These are phyloP conservation scores for Cutaneotrichosporon mucoides DNA, from an alignment of 1,284 basidiomycete species.

Conservation along the genomic window DNA sequence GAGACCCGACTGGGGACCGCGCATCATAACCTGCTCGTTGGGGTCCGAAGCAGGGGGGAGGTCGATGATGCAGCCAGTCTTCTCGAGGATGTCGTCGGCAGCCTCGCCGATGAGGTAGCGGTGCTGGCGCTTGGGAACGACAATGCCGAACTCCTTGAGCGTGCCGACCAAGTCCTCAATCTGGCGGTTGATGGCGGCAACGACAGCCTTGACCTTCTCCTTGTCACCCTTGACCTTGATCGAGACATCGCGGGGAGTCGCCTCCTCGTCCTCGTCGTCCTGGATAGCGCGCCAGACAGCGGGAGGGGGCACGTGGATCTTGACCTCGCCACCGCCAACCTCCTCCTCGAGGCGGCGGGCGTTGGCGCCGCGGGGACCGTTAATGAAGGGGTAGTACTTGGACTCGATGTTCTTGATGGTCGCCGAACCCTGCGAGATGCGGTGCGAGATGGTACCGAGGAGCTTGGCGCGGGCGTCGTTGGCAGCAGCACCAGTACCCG, in stretches of 20 bases:
- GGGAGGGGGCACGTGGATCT: slow-evolving; percentile 54
- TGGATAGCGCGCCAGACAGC: slow-evolving; percentile 50
- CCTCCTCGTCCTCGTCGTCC: slow-evolving; percentile 52
- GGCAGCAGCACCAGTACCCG: slow-evolving; percentile 76
- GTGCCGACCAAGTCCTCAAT: slow-evolving; percentile 54
- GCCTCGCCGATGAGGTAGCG: slow-evolving; percentile 79
- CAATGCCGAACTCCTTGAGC: slow-evolving; percentile 63
- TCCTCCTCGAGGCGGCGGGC: slow-evolving; percentile 54
- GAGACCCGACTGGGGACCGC: slow-evolving; percentile 73
- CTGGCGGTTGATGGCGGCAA: slow-evolving; percentile 68
- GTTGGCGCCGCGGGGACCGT: slow-evolving; percentile 58
- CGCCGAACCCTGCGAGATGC: slow-evolving; percentile 71
- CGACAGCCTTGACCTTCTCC: slow-evolving; percentile 68
- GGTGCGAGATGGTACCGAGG: slow-evolving; percentile 79
- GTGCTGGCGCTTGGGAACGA: slow-evolving; percentile 90
- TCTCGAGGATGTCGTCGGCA: slow-evolving; percentile 71
- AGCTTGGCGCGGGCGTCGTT: slow-evolving; percentile 75
- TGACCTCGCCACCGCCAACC: slow-evolving; percentile 55
- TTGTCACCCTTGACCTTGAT: slow-evolving; percentile 67
- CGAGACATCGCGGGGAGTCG: slow-evolving; percentile 59
- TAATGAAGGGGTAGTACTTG: slow-evolving; percentile 81
- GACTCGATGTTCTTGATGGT: slow-evolving; percentile 81
- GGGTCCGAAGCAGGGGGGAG: slow-evolving; percentile 66
- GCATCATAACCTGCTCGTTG: slow-evolving; percentile 64
- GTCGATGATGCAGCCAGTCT: slow-evolving; percentile 77